phyloP scores from a whole-genome alignment of 495 filamentous ascomycete genomes.

The Xylaria bambusicola region DNA sequence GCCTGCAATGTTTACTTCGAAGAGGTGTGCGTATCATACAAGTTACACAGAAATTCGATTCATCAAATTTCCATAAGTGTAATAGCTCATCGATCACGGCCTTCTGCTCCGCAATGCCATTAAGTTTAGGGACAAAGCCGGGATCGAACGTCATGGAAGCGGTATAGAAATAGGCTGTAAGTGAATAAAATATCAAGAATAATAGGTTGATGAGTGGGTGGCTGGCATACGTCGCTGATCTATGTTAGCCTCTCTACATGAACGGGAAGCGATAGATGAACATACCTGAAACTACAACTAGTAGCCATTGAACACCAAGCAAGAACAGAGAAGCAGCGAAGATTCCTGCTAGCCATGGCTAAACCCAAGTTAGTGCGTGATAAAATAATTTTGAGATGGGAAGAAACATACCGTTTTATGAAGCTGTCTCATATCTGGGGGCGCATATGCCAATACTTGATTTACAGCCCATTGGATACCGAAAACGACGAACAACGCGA shows the following conservation, averaged over 20 bases:
- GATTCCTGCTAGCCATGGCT: conserved; percentile 91
- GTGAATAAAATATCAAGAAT: conserved; percentile 63
- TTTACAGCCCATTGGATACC: conserved; percentile 76
- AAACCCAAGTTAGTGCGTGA: conserved; percentile 22
- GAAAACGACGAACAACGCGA: conserved; percentile 65
- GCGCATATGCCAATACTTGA: conserved; percentile 76
- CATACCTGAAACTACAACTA: conserved; percentile 65
- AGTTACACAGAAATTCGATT: conserved; percentile 85
- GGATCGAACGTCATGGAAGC: conserved; percentile 85
- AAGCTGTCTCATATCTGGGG: conserved; percentile 80
- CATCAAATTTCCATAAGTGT: conserved; percentile 84
- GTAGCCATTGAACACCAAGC: conserved; percentile 74
- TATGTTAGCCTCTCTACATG: conserved; percentile 18
- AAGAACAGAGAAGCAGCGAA: conserved; percentile 88
- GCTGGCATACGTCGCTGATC: conserved; percentile 61
- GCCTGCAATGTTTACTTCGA: conserved; percentile 91
- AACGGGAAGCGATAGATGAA: neutral
- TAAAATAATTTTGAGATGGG: neutral
- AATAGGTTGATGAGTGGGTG: conserved; percentile 72
- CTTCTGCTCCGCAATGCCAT: conserved; percentile 84
- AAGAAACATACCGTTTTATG: conserved; percentile 73
- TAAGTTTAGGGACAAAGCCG: conserved; percentile 90
- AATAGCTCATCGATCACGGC: conserved; percentile 83
- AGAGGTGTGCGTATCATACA: conserved; percentile 93
- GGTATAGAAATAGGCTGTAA: conserved; percentile 84